These are phyloP conservation scores for Cinnamomum chago DNA, from an alignment of 164 flowering plant genomes.

Conservation along the genomic window DNA sequence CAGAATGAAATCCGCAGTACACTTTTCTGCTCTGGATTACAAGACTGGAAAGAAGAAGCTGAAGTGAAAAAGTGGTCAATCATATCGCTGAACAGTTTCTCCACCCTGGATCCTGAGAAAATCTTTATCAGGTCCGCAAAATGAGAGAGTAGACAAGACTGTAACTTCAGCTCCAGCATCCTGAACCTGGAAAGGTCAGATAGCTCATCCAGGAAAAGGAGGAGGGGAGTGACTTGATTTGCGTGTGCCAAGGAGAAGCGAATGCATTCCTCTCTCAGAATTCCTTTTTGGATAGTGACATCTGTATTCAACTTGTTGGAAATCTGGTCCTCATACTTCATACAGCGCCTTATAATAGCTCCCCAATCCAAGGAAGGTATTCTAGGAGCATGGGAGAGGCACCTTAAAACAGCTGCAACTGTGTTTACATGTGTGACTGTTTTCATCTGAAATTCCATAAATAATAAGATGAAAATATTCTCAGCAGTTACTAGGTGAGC, in stretches of 20 bases:
- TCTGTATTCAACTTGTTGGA: constrained; percentile 23
- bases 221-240: constrained; percentile 52
- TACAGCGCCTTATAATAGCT: constrained; percentile 67
- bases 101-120: constrained; percentile 68
- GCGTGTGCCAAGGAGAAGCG: constrained; percentile 71
- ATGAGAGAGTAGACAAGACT: constrained; percentile 55
- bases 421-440: constrained; percentile 33
- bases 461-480: constrained; percentile 8
- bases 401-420: constrained; percentile 50
- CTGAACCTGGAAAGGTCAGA: constrained; percentile 69
- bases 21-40: constrained; percentile 33
- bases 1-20: constrained; percentile 65
- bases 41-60: constrained; percentile 28
- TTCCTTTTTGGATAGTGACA: constrained; percentile 26
- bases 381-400: constrained; percentile 79
- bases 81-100: constrained; percentile 62
- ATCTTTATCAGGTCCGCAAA: constrained; percentile 48
- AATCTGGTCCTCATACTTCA: constrained; percentile 68
- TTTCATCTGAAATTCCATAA: constrained; percentile 31
- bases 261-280: constrained; percentile 63
- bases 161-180: constrained; percentile 66
- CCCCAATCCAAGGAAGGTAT: constrained; percentile 89
- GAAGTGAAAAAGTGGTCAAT: constrained; percentile 38
- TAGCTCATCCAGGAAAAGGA: constrained; percentile 73
- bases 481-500: constrained; percentile 4